phyloP scores from a whole-genome alignment of 2,329 filamentous ascomycete species.

The Stagonosporopsis tanaceti region DNA sequence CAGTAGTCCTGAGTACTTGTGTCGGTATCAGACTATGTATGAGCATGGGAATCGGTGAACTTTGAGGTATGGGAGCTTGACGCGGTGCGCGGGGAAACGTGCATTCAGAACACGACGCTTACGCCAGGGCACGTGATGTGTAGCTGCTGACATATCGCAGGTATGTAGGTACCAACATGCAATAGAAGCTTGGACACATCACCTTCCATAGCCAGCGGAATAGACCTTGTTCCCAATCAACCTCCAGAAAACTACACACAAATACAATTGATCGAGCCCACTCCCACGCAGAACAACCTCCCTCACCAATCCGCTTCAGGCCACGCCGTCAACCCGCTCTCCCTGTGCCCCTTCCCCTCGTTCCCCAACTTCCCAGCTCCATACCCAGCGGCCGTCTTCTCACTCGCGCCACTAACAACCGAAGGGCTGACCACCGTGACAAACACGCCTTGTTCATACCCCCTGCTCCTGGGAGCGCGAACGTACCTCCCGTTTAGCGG shows the following conservation, averaged over 20 bases:
- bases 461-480: not conserved
- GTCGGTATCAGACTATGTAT: not conserved
- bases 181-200: too few relatives aligned
- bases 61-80: conserved; percentile 24
- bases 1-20: conserved; percentile 2
- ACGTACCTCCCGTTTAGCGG: not conserved
- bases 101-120: conserved; percentile 20
- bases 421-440: conserved; percentile 4
- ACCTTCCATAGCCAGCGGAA: too few relatives aligned
- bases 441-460: conserved; percentile 2
- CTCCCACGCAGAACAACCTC: too few relatives aligned
- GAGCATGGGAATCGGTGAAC: conserved; percentile 14
- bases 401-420: not conserved
- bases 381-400: not conserved
- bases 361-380: not conserved
- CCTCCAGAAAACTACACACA: too few relatives aligned
- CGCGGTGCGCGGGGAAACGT: conserved; percentile 22
- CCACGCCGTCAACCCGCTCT: conserved; percentile 2
- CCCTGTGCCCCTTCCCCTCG: not conserved
- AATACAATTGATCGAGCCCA: too few relatives aligned
- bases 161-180: too few relatives aligned
- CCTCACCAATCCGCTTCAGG: not conserved
- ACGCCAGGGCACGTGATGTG: conserved; percentile 41
- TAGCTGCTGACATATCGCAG: conserved; percentile 32
- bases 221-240: too few relatives aligned